Evolutionary conservation across 495 filamentous ascomycete species (phyloP).

Genomic region (Annulohypoxylon maeteangense): DNA sequence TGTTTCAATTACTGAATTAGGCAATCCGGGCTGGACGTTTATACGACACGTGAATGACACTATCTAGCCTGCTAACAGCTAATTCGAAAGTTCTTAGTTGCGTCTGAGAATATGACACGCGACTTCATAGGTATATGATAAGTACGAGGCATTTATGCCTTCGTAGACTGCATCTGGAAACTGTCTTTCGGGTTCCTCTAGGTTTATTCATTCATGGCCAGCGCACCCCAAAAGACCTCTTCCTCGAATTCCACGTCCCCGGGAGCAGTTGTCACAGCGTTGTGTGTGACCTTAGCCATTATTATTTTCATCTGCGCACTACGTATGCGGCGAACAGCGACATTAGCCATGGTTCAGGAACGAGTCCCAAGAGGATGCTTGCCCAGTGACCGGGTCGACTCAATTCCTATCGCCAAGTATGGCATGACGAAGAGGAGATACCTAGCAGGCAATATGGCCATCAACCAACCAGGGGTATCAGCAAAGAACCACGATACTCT

Average conservation of each 20-base stretch:
- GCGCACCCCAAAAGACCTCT: neutral
- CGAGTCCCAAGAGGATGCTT: neutral
- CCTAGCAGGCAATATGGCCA: neutral
- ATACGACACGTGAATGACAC: neutral
- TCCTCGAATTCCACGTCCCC: neutral
- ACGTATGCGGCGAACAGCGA: neutral
- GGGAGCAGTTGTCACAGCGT: neutral
- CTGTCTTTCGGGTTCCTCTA: neutral
- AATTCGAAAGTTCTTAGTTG: neutral
- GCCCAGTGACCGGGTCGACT: neutral
- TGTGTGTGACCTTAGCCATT: neutral
- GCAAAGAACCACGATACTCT: neutral
- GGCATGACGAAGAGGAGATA: neutral
- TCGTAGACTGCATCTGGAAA: neutral
- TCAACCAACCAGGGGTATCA: neutral
- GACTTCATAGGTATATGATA: neutral
- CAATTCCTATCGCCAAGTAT: slow-evolving; percentile 4
- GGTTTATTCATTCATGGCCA: neutral
- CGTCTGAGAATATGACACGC: neutral
- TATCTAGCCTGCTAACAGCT: neutral
- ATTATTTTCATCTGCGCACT: neutral
- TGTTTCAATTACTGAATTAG: slow-evolving; percentile 3
- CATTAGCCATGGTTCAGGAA: slow-evolving; percentile 1
- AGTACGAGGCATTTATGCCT: neutral
- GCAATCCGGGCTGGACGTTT: neutral